These are phyloP conservation scores for Viola odorata DNA, from an alignment of 345 rosid genomes.

Conservation along the genomic window DNA sequence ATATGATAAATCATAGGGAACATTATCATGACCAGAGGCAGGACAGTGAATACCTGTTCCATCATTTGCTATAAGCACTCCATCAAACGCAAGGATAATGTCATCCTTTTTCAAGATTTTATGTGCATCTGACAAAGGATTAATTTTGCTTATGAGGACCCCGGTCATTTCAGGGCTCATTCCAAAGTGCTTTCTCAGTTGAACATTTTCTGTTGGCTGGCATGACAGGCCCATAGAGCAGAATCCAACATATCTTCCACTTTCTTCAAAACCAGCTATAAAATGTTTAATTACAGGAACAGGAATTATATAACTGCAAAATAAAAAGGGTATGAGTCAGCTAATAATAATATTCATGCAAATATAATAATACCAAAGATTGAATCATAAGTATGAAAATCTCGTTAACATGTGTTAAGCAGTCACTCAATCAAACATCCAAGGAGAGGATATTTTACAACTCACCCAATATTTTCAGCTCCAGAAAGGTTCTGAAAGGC, in stretches of 20 bases:
- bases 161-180: slow-evolving; percentile 71
- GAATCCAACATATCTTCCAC: slow-evolving; percentile 65
- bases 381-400: not conserved
- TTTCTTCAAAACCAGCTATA: slow-evolving; percentile 65
- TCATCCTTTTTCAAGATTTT: slow-evolving; percentile 64
- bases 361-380: not conserved
- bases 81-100: slow-evolving; percentile 70
- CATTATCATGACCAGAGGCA: no score
- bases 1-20: no score
- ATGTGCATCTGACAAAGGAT: slow-evolving; percentile 65
- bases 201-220: slow-evolving; percentile 78
- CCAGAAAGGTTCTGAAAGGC: slow-evolving; percentile 92
- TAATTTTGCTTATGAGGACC: slow-evolving; percentile 73
- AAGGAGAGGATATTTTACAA: not conserved
- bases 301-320: slow-evolving; percentile 77
- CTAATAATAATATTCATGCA: slow-evolving; percentile 7
- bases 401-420: not conserved
- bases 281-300: slow-evolving; percentile 80
- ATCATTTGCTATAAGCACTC: slow-evolving; percentile 76
- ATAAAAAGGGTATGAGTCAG: slow-evolving; percentile 4
- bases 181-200: slow-evolving; percentile 56
- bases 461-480: slow-evolving; percentile 93
- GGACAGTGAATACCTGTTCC: slow-evolving; percentile 57
- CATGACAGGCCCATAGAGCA: slow-evolving; percentile 82
- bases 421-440: no score